Evolutionary conservation across 306 rosid genomes (phyloP), one percentile per base, ranked within the genome.

Genomic region (Inga oerstediana): DNA sequence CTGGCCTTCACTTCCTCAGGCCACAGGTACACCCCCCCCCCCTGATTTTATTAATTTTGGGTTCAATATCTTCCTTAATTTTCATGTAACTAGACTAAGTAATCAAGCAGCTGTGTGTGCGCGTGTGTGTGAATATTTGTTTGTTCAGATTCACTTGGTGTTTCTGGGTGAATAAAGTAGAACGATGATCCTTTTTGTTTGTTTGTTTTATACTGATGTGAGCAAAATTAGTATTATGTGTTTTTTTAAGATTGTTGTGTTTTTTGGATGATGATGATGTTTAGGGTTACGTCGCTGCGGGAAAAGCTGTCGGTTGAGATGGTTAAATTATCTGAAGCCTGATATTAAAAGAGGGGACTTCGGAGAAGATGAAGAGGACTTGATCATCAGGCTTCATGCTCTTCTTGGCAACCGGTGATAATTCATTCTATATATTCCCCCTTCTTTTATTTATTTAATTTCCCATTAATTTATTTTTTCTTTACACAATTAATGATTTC

Each of bases 321-420:
- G 90, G 89, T 75, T 80, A 78, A 89, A 89, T 83, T 89, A 87
- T 75, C 66, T 87, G 1, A 81, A 85, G 79, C 92, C 92, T 2
- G 89, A 81, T 39, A 75, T 89, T 54, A 86, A 87, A 59, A 79
- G 86, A 20, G 92, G 90, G 64, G 74, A 82, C 78, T 80, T 89
- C 68, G 88, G 85, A 32, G 86, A 83, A 81, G 90, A 89, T 71
- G 92, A 89, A 80, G 92, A 85, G 61, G 92, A 89, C 78, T 81
- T 89, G 30, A 89, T 89, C 80, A 89, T 89, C 84, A 84, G 86
- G 85, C 92, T 89, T 79, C 92, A 87, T 83, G 84, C 80, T 14
- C 90, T 89, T 62, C 92, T 89, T n/a, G 92, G 92, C 24, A 87
- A 89, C 81, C 32, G 90, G 92, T 89, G 39, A 49, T 12, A 16